Conservation (phyloP, 106 monocot genomes). For the Alisma plantagoaquatica region DNA sequence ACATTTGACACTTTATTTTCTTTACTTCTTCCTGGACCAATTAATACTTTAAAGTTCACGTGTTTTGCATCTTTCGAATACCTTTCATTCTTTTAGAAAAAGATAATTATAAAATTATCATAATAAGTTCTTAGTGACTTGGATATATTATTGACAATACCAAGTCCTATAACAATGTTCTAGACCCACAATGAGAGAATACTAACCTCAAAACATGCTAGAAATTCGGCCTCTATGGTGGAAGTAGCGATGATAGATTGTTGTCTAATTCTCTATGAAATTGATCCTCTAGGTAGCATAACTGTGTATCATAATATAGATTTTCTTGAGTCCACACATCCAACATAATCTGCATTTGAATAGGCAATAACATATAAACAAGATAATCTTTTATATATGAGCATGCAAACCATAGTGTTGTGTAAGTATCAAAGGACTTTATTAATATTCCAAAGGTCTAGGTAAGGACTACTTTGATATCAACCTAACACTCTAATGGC, state of each 20-base stretch:
- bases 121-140: not conserved
- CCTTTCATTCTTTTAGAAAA: not conserved
- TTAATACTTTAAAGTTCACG: not conserved
- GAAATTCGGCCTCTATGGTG: not conserved
- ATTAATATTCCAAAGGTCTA: too few relatives aligned
- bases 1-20: too few relatives aligned
- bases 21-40: too few relatives aligned
- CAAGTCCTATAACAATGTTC: not conserved
- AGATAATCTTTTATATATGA: too few relatives aligned
- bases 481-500: too few relatives aligned
- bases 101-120: not conserved
- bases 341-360: too few relatives aligned
- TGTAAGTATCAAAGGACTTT: too few relatives aligned
- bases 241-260: not conserved
- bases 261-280: not conserved
- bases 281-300: not conserved
- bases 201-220: not conserved
- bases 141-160: not conserved
- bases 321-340: too few relatives aligned
- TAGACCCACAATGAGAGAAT: not conserved
- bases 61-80: not conserved
- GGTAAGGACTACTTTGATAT: too few relatives aligned
- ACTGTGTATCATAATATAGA: too few relatives aligned
- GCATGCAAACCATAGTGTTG: too few relatives aligned
- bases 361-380: too few relatives aligned